phyloP scores from a whole-genome alignment of 1,284 basidiomycete genomes.

The Malassezia equina region DNA sequence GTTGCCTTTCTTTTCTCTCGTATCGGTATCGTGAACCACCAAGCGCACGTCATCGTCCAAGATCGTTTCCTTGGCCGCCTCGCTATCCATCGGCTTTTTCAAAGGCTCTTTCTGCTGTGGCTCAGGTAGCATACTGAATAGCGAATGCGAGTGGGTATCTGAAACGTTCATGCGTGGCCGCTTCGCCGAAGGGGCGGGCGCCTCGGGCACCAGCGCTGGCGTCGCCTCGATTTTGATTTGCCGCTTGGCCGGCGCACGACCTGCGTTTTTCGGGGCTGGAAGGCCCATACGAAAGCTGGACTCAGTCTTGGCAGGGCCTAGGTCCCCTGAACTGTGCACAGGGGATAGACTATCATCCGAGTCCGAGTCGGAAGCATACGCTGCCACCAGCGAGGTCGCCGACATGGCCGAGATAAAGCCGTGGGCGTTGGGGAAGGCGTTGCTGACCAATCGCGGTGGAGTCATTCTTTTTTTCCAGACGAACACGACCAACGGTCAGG shows the following conservation, averaged over 20 bases:
- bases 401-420: constrained; percentile 1
- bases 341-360: constrained; percentile 1
- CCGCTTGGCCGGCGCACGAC: background rate
- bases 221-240: constrained; percentile 9
- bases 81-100: constrained; percentile 17
- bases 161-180: background rate
- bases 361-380: constrained; percentile 22
- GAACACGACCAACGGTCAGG: too few relatives aligned
- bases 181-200: background rate
- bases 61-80: background rate
- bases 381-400: constrained; percentile 12
- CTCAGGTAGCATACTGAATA: constrained; percentile 40
- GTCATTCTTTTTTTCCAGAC: background rate
- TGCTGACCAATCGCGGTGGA: constrained; percentile 1
- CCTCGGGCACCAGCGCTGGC: background rate
- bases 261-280: constrained; percentile 8
- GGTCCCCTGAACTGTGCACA: background rate
- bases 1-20: constrained; percentile 30
- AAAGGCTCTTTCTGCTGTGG: constrained; percentile 26
- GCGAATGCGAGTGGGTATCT: constrained; percentile 13
- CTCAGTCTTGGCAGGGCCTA: background rate
- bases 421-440: background rate
- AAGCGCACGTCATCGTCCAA: constrained; percentile 4
- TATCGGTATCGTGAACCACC: background rate
- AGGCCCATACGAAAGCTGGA: background rate